Percentiles rank a stretch among this genome's conserved stretches.
Conservation (phyloP, 805 yeast species). For the Yamadazyma sp. region DNA sequence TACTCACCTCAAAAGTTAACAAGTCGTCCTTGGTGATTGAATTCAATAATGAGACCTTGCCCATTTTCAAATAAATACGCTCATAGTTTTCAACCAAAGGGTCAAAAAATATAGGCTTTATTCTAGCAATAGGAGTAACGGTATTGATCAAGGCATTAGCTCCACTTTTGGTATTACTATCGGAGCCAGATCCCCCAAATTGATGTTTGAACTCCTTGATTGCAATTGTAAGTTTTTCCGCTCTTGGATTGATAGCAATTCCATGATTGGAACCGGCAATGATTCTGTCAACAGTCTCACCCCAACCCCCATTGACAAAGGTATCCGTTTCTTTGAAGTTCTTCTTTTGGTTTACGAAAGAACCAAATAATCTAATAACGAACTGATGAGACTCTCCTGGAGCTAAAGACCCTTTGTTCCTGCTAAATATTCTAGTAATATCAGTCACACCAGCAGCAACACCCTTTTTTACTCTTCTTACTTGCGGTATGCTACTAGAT, state of each 20-base stretch:
- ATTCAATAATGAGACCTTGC: constrained; percentile 43
- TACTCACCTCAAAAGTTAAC: constrained; percentile 53
- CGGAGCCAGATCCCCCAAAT: constrained; percentile 18
- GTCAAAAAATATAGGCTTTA: constrained; percentile 64
- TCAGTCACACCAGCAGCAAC: constrained; percentile 88
- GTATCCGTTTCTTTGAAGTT: constrained; percentile 18
- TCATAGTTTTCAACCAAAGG: constrained; percentile 61
- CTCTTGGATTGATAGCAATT: constrained; percentile 78
- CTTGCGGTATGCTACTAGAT: constrained; percentile 23
- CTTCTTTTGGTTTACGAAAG: constrained; percentile 51
- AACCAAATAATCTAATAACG: constrained; percentile 68
- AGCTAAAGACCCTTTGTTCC: constrained; percentile 56
- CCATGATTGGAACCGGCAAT: constrained; percentile 74
- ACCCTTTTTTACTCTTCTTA: constrained; percentile 63
- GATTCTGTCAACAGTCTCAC: constrained; percentile 76
- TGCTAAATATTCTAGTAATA: constrained; percentile 73
- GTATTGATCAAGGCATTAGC: constrained; percentile 25
- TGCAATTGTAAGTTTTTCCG: constrained; percentile 66
- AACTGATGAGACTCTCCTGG: constrained; percentile 71
- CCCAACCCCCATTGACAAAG: constrained; percentile 71
- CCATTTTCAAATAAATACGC: constrained; percentile 57
- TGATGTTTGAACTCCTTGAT: constrained; percentile 70
- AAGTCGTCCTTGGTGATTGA: constrained; percentile 36
- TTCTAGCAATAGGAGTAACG: constrained; percentile 58
- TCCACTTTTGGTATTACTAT: neutral